These are phyloP conservation scores for Podila epicladia DNA, from an alignment of 192 early-diverging fungal species.

Conservation along the genomic window DNA sequence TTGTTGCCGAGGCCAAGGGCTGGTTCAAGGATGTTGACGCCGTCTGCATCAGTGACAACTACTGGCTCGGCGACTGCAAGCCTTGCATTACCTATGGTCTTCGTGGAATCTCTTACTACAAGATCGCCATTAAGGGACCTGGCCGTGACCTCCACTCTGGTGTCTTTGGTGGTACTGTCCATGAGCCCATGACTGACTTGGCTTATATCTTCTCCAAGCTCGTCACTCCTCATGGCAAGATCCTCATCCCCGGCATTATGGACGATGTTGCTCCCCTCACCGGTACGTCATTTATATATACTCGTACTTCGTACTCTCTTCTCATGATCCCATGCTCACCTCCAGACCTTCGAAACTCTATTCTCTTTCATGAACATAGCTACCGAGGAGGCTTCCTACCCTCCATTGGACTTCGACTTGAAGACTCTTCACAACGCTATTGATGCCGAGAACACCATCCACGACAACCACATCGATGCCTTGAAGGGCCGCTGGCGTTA, in stretches of 20 bases:
- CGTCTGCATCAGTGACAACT: constrained; percentile 98
- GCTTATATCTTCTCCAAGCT: constrained; percentile 84
- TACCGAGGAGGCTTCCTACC: constrained; percentile 85
- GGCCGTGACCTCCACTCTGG: constrained; percentile 96
- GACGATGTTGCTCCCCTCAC: constrained; percentile 91
- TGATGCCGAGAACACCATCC: constrained; percentile 80
- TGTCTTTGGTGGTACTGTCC: constrained; percentile 92
- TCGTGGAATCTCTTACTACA: constrained; percentile 79
- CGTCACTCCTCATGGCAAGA: constrained; percentile 86
- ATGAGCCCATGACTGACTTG: constrained; percentile 99
- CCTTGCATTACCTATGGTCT: constrained; percentile 99
- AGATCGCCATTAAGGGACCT: constrained; percentile 78
- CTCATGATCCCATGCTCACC: not conserved
- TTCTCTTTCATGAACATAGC: constrained; percentile 35
- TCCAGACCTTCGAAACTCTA: not conserved
- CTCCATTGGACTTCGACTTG: constrained; percentile 83
- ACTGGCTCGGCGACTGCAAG: constrained; percentile 96
- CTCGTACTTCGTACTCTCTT: not conserved
- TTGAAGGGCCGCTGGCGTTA: constrained; percentile 95
- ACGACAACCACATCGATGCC: constrained; percentile 76
- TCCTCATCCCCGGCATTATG: constrained; percentile 91
- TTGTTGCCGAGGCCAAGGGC: constrained; percentile 84
- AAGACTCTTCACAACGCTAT: constrained; percentile 82
- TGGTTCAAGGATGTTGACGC: constrained; percentile 94
- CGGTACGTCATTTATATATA: constrained; percentile 31